A percentile compares a stretch with the other conserved stretches of the same genome.
These are phyloP conservation scores for Talaromyces rugulosus DNA, from an alignment of 2,329 filamentous ascomycete genomes.

Conservation along the genomic window DNA sequence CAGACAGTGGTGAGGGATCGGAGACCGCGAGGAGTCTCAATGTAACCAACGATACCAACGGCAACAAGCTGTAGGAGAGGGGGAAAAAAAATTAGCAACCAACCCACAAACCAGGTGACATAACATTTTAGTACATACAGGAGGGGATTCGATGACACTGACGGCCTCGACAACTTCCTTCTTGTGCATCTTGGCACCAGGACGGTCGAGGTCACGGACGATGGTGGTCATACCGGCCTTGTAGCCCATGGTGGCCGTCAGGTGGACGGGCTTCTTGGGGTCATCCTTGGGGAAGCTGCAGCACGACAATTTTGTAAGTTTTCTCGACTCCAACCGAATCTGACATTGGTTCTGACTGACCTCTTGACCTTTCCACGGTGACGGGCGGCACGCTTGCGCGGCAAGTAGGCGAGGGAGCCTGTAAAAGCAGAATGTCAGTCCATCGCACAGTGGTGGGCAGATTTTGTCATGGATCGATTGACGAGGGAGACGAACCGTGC, in stretches of 20 bases:
- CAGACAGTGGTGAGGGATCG: constrained; percentile 99
- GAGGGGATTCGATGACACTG: constrained; percentile 85
- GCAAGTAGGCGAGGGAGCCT: constrained; percentile 76
- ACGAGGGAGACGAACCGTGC: constrained; percentile 79
- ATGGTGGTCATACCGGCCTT: constrained; percentile 99
- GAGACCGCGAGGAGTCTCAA: constrained; percentile 98
- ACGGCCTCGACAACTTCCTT: constrained; percentile 92
- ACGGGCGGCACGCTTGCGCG: constrained; percentile 86
- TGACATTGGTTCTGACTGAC: constrained; percentile 53
- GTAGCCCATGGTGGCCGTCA: constrained; percentile 98
- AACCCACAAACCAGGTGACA: constrained; percentile 40
- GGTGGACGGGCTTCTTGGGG: constrained; percentile 98
- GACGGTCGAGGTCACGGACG: constrained; percentile 98
- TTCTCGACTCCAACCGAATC: constrained; percentile 6
- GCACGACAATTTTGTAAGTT: constrained; percentile 24
- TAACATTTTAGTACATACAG: constrained; percentile 65
- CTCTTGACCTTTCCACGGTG: constrained; percentile 98
- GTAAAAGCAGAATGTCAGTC: constrained; percentile 29
- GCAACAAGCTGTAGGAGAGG: constrained; percentile 77
- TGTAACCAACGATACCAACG: constrained; percentile 99
- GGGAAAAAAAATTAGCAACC: constrained; percentile 21
- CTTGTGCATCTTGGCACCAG: constrained; percentile 99
- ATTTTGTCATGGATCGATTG: constrained; percentile 36
- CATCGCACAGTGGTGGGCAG: constrained; percentile 24
- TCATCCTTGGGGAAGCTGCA: constrained; percentile 99